Conservation (phyloP, 140 eudicot species). For the Stevia rebaudiana region DNA sequence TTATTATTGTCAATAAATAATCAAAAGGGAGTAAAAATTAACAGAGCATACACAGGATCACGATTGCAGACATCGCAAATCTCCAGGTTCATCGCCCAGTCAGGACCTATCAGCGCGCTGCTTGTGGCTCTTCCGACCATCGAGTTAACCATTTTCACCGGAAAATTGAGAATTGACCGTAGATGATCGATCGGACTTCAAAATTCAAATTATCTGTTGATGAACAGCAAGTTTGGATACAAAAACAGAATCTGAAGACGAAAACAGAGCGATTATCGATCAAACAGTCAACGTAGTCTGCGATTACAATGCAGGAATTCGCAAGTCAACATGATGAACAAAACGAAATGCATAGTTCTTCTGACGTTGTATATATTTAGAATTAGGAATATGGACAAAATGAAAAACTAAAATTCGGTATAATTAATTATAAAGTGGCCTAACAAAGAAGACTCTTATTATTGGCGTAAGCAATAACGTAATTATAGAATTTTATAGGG, state of each 20-base stretch:
- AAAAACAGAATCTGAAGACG: not conserved
- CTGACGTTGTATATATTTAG: not conserved
- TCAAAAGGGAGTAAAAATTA: not conserved
- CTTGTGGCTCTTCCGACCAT: constrained; percentile 59
- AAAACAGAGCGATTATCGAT: not conserved
- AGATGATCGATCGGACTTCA: not conserved
- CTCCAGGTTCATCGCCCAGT: constrained; percentile 84
- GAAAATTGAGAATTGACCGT: not conserved
- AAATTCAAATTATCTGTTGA: not conserved
- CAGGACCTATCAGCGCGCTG: constrained; percentile 71
- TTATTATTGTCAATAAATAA: not conserved
- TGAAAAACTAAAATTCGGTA: constrained; percentile 2
- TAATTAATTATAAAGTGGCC: not conserved
- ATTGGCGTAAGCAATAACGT: constrained; percentile 2
- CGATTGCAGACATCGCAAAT: constrained; percentile 68
- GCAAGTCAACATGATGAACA: constrained; percentile 11
- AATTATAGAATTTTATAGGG: not conserved
- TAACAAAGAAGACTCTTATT: not conserved
- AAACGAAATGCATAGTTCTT: not conserved
- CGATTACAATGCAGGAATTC: constrained; percentile 3
- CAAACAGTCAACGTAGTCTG: constrained; percentile 1
- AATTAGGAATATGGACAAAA: not conserved
- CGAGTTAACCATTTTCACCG: not conserved
- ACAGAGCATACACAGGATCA: constrained; percentile 52
- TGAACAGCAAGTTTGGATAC: not conserved